Evolutionary conservation across 805 yeast genomes (phyloP).

Genomic region (Candida morakotiae): DNA sequence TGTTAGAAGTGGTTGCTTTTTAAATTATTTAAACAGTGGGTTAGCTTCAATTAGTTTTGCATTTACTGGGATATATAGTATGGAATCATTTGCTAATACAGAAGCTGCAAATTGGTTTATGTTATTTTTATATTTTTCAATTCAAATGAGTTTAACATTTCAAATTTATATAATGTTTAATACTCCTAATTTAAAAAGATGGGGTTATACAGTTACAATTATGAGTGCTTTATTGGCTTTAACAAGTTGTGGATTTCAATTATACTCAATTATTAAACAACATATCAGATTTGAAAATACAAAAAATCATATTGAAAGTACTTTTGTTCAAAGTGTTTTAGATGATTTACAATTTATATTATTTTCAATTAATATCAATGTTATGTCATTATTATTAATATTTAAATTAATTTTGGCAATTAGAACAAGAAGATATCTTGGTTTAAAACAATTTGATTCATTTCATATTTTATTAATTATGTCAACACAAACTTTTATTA

Average conservation of each 20-base stretch:
- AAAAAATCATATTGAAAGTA: constrained; percentile 18
- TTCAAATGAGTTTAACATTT: constrained; percentile 63
- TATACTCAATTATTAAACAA: constrained; percentile 41
- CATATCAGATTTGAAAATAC: constrained; percentile 27
- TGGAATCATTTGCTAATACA: constrained; percentile 41
- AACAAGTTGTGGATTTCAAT: constrained; percentile 56
- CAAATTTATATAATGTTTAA: constrained; percentile 73
- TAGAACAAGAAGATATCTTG: constrained; percentile 67
- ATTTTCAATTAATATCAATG: constrained; percentile 64
- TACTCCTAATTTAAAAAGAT: constrained; percentile 44
- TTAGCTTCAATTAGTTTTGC: constrained; percentile 46
- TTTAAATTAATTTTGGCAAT: constrained; percentile 68
- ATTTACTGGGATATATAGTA: constrained; percentile 26
- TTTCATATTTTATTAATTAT: constrained; percentile 77
- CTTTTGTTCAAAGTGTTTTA: constrained; percentile 18
- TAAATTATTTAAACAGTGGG: constrained; percentile 51
- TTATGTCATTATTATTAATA: constrained; percentile 57
- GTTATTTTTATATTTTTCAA: constrained; percentile 52
- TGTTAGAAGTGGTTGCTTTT: constrained; percentile 57
- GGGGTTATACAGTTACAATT: constrained; percentile 37
- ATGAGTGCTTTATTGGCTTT: constrained; percentile 24
- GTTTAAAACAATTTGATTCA: constrained; percentile 77
- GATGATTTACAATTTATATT: constrained; percentile 56
- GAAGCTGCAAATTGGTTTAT: constrained; percentile 62
- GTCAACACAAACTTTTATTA: constrained; percentile 75